Conservation (phyloP, 2,329 filamentous ascomycete species). For the Monilinia fructicola region DNA sequence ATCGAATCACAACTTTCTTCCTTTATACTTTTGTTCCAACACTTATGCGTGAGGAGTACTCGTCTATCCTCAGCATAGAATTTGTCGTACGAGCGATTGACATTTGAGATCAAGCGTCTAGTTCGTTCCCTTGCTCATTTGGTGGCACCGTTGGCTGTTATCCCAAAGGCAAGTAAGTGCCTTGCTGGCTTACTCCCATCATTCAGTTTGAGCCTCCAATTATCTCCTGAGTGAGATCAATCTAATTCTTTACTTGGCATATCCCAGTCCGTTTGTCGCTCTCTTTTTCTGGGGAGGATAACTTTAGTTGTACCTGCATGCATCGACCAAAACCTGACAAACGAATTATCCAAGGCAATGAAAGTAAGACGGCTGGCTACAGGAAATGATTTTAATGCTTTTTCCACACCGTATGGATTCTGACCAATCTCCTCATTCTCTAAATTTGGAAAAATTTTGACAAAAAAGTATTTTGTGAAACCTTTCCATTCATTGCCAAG, state of each 20-base stretch:
- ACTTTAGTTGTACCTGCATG: constrained; percentile 11
- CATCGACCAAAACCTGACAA: constrained; percentile 11
- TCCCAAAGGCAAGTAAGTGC: constrained; percentile 11
- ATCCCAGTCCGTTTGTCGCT: neutral
- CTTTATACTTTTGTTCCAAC: neutral
- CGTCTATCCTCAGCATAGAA: neutral
- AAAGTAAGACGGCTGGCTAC: neutral
- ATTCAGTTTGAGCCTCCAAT: neutral
- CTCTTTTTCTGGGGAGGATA: neutral
- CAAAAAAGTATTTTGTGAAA: constrained; percentile 11
- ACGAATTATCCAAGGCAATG: neutral
- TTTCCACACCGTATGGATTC: neutral
- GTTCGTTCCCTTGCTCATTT: constrained; percentile 1
- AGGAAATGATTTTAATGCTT: neutral
- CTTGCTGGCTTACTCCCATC: neutral
- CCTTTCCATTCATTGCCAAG: constrained; percentile 17
- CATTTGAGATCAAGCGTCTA: neutral
- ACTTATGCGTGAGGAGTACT: neutral
- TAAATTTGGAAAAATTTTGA: neutral
- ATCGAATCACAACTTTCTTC: neutral
- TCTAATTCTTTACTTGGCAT: constrained; percentile 7
- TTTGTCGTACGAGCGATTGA: no score
- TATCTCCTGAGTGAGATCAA: constrained; percentile 6
- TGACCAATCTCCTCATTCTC: constrained; percentile 17
- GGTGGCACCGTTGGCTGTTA: neutral